Evolutionary conservation across 2,329 filamentous ascomycete species (phyloP).

Genomic region (Microthyrium microscopicum): DNA sequence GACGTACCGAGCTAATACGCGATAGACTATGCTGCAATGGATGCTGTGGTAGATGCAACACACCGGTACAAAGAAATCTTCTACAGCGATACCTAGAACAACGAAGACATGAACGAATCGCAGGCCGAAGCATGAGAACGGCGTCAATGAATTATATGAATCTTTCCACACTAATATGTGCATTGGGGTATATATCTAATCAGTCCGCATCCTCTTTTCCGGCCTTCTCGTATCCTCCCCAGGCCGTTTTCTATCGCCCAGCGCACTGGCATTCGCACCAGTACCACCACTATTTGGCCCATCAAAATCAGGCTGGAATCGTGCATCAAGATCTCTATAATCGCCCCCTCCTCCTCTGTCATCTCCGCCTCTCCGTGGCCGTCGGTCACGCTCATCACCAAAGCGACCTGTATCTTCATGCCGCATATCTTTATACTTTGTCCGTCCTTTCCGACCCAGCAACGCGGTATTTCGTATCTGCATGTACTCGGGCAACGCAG

Average conservation of each 20-base stretch:
- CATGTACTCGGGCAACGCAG: slow-evolving; percentile 76
- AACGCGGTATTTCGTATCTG: slow-evolving; percentile 89
- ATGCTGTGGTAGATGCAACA: slow-evolving; percentile 70
- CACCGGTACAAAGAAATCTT: slow-evolving; percentile 73
- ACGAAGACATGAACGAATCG: background rate
- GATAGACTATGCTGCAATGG: slow-evolving; percentile 14
- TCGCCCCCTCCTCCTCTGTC: slow-evolving; percentile 20
- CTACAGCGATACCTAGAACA: slow-evolving; percentile 37
- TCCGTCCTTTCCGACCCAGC: slow-evolving; percentile 78
- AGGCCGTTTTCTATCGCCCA: slow-evolving; percentile 43
- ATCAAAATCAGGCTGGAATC: slow-evolving; percentile 47
- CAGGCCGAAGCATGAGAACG: too few species aligned
- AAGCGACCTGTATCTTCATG: slow-evolving; percentile 82
- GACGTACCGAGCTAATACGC: too few species aligned
- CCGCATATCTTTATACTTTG: slow-evolving; percentile 76
- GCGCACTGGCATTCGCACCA: slow-evolving; percentile 54
- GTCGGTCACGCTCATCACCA: slow-evolving; percentile 44
- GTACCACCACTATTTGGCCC: slow-evolving; percentile 25
- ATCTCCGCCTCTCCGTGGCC: slow-evolving; percentile 1
- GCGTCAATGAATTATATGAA: too few species aligned
- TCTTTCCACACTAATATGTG: too few species aligned
- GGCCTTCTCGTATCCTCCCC: slow-evolving; percentile 23
- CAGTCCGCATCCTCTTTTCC: slow-evolving; percentile 27
- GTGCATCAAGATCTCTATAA: slow-evolving; percentile 37
- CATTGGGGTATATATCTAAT: too few species aligned